Base-by-base conservation (phyloP, 805 yeast genomes). In the Phaffomyces thermotolerans region DNA sequence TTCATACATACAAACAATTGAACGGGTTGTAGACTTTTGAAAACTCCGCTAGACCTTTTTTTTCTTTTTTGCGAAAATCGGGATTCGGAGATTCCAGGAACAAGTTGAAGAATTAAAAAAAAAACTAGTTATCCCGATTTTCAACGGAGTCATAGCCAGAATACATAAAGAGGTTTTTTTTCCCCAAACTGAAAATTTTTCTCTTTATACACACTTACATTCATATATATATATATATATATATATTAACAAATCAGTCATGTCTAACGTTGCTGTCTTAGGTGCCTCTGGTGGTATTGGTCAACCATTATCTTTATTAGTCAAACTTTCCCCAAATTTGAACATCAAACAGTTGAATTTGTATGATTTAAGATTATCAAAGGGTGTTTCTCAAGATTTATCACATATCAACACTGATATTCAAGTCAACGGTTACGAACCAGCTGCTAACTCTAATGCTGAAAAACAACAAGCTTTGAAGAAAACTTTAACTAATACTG, bases 261-360 rank as follows among this genome's bases (percentile, higher is more conserved):
- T 56, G 58, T 52, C 66, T 36, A 88, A 87, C 72, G 95, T 86
- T 42, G 76, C 95, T 44, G 89, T 88, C 47, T 73, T 82, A 42
- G 96, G 96, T 52, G 96, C 96, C 46, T 89, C 91, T 43, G 95
- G 95, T 56, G 96, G 96, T 48, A 88, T 88, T 60, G 96, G 96
- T 44, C 96, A 89, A 72, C 95, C 96, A 36, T 73, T 88, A 49
- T 86, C 95, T 13, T 76, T 89, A 43, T 73, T 88, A 50, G 71
- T 88, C 54, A 88, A 88, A 66, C 69, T 87, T 47, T 77, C 79
- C 54, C 78, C 78, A 41, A 47, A 51, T 34, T 69, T 72, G 42
- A 73, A 45, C 41, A 45, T 81, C 39, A 70, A 72, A 47, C 79
- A 81, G 54, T 72, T 88, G 54, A 79, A 95, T 6, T 73, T 88